Percentiles rank a stretch among this genome's conserved stretches.
These are phyloP conservation scores for Patellaria atrata DNA, from an alignment of 495 filamentous ascomycete species.

Conservation along the genomic window DNA sequence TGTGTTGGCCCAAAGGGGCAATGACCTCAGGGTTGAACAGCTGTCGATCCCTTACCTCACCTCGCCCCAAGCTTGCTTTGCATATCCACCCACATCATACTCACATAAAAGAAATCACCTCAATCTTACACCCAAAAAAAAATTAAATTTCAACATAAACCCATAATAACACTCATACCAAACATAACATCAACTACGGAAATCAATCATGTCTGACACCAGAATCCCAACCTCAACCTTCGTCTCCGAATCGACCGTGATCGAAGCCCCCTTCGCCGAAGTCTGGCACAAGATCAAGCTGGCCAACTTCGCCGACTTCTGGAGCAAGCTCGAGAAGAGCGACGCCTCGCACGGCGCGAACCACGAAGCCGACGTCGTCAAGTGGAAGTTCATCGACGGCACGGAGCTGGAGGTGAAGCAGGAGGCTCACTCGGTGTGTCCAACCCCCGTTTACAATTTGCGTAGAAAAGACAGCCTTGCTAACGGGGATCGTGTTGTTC, in stretches of 20 bases:
- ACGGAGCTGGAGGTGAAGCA: slow-evolving; percentile 51
- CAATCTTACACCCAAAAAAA: too few species aligned
- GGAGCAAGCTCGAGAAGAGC: slow-evolving; percentile 38
- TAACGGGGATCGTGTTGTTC: slow-evolving; percentile 1
- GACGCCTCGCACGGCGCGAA: slow-evolving; percentile 43
- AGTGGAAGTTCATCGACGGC: slow-evolving; percentile 53
- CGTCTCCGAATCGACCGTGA: slow-evolving; percentile 49
- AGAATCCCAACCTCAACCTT: slow-evolving; percentile 48
- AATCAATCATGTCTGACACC: slow-evolving; percentile 24
- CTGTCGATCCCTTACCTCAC: too few species aligned
- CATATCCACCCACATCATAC: too few species aligned
- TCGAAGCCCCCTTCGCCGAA: slow-evolving; percentile 42
- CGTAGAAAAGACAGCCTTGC: too few species aligned
- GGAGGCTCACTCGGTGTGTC: slow-evolving; percentile 50
- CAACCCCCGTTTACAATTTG: too few species aligned
- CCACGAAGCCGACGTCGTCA: slow-evolving; percentile 46
- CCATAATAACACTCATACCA: too few species aligned
- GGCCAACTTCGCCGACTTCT: slow-evolving; percentile 45
- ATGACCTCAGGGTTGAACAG: too few species aligned
- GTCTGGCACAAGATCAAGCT: slow-evolving; percentile 61
- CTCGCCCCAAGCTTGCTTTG: too few species aligned
- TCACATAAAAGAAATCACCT: too few species aligned
- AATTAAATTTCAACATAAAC: too few species aligned
- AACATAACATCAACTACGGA: slow-evolving; percentile 4
- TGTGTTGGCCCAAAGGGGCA: too few species aligned